Percentiles rank a stretch among this genome's conserved stretches.
phyloP scores from a whole-genome alignment of 2,329 filamentous ascomycete species.

The Cordyceps cateniannulata region DNA sequence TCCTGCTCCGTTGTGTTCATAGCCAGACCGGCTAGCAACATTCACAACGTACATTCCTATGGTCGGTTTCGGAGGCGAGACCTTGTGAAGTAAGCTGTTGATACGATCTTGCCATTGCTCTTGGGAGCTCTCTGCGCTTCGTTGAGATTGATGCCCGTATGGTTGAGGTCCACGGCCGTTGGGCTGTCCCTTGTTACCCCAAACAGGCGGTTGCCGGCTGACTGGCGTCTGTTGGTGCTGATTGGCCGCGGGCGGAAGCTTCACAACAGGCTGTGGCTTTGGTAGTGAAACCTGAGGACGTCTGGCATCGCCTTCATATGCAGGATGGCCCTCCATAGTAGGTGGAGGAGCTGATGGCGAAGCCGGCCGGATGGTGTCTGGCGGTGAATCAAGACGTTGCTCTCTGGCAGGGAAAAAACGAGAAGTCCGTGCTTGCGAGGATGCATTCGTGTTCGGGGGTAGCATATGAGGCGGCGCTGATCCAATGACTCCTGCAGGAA shows the following conservation, averaged over 20 bases:
- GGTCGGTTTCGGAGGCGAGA: slow-evolving; percentile 45
- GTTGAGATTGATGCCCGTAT: slow-evolving; percentile 5
- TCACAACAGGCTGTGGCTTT: slow-evolving; percentile 67
- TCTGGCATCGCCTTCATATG: slow-evolving; percentile 58
- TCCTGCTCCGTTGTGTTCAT: slow-evolving; percentile 47
- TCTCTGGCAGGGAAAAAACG: slow-evolving; percentile 57
- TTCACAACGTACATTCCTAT: slow-evolving; percentile 64
- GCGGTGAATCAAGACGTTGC: slow-evolving; percentile 32
- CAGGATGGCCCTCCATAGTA: slow-evolving; percentile 63
- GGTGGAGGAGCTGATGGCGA: slow-evolving; percentile 69
- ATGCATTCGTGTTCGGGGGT: slow-evolving; percentile 22
- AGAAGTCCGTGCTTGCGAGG: slow-evolving; percentile 46
- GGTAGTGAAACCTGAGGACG: slow-evolving; percentile 67
- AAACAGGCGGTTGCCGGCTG: slow-evolving; percentile 24
- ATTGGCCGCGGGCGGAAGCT: slow-evolving; percentile 56
- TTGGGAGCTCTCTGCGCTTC: slow-evolving; percentile 30
- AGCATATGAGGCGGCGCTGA: slow-evolving; percentile 19
- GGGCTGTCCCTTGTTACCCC: slow-evolving; percentile 27
- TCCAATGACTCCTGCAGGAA: slow-evolving; percentile 6
- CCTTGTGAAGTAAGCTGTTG: slow-evolving; percentile 69
- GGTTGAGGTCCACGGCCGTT: slow-evolving; percentile 8
- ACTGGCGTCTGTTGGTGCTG: slow-evolving; percentile 12
- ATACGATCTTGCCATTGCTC: slow-evolving; percentile 75
- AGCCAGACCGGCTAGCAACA: slow-evolving; percentile 59
- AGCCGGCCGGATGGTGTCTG: slow-evolving; percentile 37